These are phyloP conservation scores for Penicillium sp. DNA, from an alignment of 2,329 filamentous ascomycete genomes.

Conservation along the genomic window DNA sequence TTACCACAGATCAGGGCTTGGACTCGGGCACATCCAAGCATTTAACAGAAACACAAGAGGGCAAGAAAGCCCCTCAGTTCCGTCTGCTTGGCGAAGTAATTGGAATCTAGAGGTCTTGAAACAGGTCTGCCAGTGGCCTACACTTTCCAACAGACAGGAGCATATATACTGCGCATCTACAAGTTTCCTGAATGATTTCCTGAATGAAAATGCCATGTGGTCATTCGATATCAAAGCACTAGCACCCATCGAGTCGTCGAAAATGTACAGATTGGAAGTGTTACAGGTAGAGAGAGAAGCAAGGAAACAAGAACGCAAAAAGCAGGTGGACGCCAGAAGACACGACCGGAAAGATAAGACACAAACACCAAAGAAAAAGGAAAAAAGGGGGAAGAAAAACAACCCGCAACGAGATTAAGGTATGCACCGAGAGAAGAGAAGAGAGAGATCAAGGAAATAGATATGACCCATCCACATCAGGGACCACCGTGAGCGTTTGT, in stretches of 20 bases:
- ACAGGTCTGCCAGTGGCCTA: not conserved
- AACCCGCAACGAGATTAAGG: slow-evolving; percentile 6
- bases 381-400: slow-evolving; percentile 1
- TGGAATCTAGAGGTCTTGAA: not conserved
- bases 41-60: not conserved
- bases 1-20: not conserved
- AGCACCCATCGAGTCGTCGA: slow-evolving; percentile 25
- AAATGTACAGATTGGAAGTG: slow-evolving; percentile 25
- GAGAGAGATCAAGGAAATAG: slow-evolving; percentile 11
- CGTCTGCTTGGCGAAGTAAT: not conserved
- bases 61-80: not conserved
- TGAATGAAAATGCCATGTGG: slow-evolving; percentile 13
- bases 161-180: not conserved
- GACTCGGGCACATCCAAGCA: not conserved
- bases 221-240: slow-evolving; percentile 16
- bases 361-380: slow-evolving; percentile 9
- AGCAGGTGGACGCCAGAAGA: slow-evolving; percentile 12
- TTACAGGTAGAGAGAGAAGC: slow-evolving; percentile 14
- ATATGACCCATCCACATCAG: slow-evolving; percentile 9
- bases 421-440: slow-evolving; percentile 17
- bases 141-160: not conserved
- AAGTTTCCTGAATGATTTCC: slow-evolving; percentile 1
- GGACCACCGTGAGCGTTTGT: slow-evolving; percentile 4
- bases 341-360: slow-evolving; percentile 8
- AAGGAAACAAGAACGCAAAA: slow-evolving; percentile 9